Base-by-base conservation (phyloP, 805 yeast species). In the Suhomyces tanzawaensis region DNA sequence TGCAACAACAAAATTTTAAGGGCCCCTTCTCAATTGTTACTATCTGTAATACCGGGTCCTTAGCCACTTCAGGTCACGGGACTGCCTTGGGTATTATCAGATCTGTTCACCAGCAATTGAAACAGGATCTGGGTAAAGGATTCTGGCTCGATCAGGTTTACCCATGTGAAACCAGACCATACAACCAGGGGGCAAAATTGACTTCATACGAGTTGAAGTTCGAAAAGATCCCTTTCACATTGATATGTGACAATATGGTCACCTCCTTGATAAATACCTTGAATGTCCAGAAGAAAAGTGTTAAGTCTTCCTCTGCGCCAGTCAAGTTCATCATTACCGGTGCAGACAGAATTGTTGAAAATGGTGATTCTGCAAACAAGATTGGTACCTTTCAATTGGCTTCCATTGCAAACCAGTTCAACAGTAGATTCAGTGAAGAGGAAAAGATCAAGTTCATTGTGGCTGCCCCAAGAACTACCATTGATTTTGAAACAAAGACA, bases 1-100 rank as follows among this genome's bases (percentile, higher is more conserved):
- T 83, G 46, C 49, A 57, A 14, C 46, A 60, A 13, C 76, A 80
- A 44, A 63, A 69, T 4, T 80, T 76, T 50, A 55, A 60, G 14
- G 87, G 84, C 9, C 82, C 82, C 4, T 81, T 89, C 55, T 77
- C 95, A 1, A 90, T 88, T 3, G 64, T 93, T 56, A 91, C 98
- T 1, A 86, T 93, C 40, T 91, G 99, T 63, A 91, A 91, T 63
- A 91, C 99, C 1, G 99, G 99, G 0, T 87, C 97, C 0, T 69
- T 91, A 42, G 99, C 99, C 1, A 91, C 99, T 1, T 87, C 98
- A 3, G 98, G 98, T 2, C 91, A 89, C 57, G 99, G 99, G 21
- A 91, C 99, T 4, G 98, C 98, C 0, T 71, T 91, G 21, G 98
- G 99, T 11, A 86, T 93, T 17, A 79, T 91, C 27, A 77, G 98